Conservation (phyloP, 352 stramenopile genomes). For the Globisporangium viniferum region DNA sequence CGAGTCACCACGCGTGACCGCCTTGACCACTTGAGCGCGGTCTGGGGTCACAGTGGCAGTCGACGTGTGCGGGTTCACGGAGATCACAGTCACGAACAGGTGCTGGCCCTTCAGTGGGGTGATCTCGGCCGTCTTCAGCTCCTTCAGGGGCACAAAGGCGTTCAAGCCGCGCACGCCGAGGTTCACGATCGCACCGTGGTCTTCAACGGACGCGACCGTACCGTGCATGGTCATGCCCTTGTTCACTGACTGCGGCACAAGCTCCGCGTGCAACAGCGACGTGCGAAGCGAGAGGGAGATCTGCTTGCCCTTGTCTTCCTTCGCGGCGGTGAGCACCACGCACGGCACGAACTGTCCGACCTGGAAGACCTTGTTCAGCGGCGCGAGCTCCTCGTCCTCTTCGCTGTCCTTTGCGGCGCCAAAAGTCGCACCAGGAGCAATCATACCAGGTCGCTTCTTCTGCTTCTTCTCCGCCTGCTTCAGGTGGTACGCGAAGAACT, state of each 20-base stretch:
- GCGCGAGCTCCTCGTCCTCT: conserved; percentile 33
- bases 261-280: conserved; percentile 81
- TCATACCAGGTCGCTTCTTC: conserved; percentile 19
- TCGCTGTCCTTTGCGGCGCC: conserved; percentile 6
- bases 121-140: conserved; percentile 43
- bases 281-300: conserved; percentile 91
- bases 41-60: conserved; percentile 69
- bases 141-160: conserved; percentile 73
- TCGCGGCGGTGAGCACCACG: conserved; percentile 70
- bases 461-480: conserved; percentile 19
- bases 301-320: conserved; percentile 76
- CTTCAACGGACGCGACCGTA: conserved; percentile 88
- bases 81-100: conserved; percentile 60
- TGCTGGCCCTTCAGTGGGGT: conserved; percentile 55
- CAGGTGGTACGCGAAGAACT: conserved; percentile 48
- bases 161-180: conserved; percentile 78
- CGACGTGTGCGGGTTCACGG: conserved; percentile 76
- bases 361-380: conserved; percentile 57
- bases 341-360: conserved; percentile 86
- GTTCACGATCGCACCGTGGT: conserved; percentile 94
- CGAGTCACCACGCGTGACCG: conserved; percentile 74
- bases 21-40: conserved; percentile 65
- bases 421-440: conserved; percentile 5
- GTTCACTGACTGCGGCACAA: conserved; percentile 46
- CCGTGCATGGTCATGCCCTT: conserved; percentile 84